A percentile compares a stretch with the other conserved stretches of the same genome.
Conservation (phyloP, 441 rosid species). For the Euphorbia schlechtendalii region DNA sequence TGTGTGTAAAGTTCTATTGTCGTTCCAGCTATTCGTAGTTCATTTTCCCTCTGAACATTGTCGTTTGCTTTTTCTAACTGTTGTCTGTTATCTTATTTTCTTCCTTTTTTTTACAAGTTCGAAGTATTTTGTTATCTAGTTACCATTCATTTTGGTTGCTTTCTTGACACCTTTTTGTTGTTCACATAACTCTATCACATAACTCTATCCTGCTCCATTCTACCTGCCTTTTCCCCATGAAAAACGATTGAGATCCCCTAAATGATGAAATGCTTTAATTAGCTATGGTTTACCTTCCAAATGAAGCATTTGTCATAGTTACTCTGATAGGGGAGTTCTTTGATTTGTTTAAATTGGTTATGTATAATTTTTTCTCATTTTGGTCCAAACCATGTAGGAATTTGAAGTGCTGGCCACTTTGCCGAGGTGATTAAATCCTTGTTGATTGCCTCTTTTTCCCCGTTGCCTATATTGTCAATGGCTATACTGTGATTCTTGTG, state of each 20-base stretch:
- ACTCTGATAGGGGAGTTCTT: conserved; percentile 44
- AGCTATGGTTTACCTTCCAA: conserved; percentile 46
- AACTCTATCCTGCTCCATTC: background rate
- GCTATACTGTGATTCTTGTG: conserved; percentile 19
- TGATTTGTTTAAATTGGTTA: background rate
- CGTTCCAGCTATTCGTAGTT: background rate
- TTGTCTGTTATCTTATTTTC: background rate
- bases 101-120: background rate
- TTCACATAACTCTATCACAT: background rate
- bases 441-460: conserved; percentile 52
- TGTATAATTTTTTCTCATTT: background rate
- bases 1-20: background rate
- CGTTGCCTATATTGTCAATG: conserved; percentile 47
- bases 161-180: background rate
- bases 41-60: background rate
- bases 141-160: background rate
- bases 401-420: conserved; percentile 35
- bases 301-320: conserved; percentile 68
- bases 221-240: background rate
- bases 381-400: background rate
- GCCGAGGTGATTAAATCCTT: conserved; percentile 40
- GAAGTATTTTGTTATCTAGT: background rate
- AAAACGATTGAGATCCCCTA: conserved; percentile 32
- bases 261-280: conserved; percentile 33
- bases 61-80: background rate